Percentiles rank a stretch among this genome's conserved stretches.
Conservation (phyloP, 139 green algal genomes). For the Chlamydomonas incerta region DNA sequence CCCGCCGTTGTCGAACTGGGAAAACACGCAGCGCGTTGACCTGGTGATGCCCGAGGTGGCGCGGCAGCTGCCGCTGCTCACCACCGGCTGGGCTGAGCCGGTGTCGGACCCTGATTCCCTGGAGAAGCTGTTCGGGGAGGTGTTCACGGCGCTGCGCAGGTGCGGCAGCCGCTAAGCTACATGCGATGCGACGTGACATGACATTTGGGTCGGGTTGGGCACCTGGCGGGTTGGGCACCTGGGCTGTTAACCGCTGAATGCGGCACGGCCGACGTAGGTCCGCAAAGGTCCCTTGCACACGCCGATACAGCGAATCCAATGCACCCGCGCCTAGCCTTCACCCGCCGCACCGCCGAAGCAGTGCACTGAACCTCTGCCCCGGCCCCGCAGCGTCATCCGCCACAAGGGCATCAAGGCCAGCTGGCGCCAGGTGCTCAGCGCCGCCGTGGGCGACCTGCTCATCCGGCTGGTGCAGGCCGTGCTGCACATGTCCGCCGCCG, state of each 20-base stretch:
- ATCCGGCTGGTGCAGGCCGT: not conserved
- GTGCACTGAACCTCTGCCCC: no score
- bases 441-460: not conserved
- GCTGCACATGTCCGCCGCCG: not conserved
- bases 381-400: not conserved
- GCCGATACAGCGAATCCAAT: no score
- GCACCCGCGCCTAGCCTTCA: no score
- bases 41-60: constrained; percentile 31
- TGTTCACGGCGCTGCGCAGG: constrained; percentile 33
- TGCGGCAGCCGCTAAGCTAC: not conserved
- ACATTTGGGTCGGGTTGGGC: no score
- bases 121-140: not conserved
- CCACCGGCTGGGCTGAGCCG: not conserved
- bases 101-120: not conserved
- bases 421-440: constrained; percentile 18
- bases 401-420: not conserved
- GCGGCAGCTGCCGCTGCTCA: constrained; percentile 9
- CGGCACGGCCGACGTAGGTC: no score
- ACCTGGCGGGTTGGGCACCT: no score
- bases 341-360: no score
- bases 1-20: no score
- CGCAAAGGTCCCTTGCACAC: no score
- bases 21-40: constrained; percentile 41
- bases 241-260: no score
- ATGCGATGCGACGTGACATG: no score